A percentile compares a stretch with the other conserved stretches of the same genome.
phyloP scores from a whole-genome alignment of 2,329 filamentous ascomycete species.

The Colletotrichum australisinense region DNA sequence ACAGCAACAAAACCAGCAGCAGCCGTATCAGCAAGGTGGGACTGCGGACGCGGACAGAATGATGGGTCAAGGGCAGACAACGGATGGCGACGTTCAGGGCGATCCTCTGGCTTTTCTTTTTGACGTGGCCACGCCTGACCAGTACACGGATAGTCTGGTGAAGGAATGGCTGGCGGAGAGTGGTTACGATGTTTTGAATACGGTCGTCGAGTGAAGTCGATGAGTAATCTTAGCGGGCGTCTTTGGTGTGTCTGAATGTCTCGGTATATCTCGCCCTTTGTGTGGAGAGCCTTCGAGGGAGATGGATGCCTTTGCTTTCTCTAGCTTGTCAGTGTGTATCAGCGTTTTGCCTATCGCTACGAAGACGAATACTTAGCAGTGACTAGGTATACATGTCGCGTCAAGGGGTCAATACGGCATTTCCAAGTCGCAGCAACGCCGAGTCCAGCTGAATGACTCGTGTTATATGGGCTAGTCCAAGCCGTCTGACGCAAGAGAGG shows the following conservation, averaged over 20 bases:
- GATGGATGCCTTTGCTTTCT: not conserved
- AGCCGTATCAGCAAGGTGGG: not conserved
- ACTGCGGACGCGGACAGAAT: not conserved
- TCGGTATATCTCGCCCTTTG: not conserved
- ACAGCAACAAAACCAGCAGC: not conserved
- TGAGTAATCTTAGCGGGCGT: not conserved
- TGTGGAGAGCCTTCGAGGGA: not conserved
- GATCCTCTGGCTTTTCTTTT: slow-evolving; percentile 8
- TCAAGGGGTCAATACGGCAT: not conserved
- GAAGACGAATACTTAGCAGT: not conserved
- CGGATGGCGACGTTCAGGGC: not conserved
- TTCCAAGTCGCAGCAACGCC: not conserved
- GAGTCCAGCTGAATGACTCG: not conserved
- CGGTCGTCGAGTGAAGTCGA: not conserved
- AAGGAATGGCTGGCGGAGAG: slow-evolving; percentile 22
- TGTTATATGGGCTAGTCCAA: not conserved
- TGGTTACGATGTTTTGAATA: not conserved
- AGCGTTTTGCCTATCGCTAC: no score
- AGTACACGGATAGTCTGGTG: slow-evolving; percentile 14
- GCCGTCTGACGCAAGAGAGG: not conserved
- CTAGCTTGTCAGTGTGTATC: not conserved
- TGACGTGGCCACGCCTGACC: slow-evolving; percentile 3
- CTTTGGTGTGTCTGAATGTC: not conserved
- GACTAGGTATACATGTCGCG: not conserved
- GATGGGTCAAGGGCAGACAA: not conserved